These are phyloP conservation scores for Colletotrichum graminicola DNA, from an alignment of 2,329 filamentous ascomycete genomes.

Conservation along the genomic window DNA sequence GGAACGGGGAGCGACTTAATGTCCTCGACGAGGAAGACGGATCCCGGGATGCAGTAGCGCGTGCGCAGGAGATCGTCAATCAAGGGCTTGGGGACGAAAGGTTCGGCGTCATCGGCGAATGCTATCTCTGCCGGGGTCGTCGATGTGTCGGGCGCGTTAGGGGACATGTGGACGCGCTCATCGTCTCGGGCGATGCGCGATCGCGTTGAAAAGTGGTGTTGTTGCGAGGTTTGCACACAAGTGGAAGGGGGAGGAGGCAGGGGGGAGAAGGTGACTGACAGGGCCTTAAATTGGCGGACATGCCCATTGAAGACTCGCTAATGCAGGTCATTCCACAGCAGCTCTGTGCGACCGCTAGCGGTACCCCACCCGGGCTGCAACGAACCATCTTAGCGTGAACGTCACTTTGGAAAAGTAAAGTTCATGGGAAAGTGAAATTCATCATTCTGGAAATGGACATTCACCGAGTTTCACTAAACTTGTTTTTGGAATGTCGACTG, in stretches of 20 bases:
- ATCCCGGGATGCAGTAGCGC: conserved; percentile 59
- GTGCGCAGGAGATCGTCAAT: conserved; percentile 64
- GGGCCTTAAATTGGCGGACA: background rate
- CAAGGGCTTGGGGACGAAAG: conserved; percentile 53
- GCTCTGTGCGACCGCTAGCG: background rate
- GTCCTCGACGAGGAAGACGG: conserved; percentile 64
- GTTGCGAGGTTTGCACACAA: background rate
- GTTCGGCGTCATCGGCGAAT: conserved; percentile 44
- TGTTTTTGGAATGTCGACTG: background rate
- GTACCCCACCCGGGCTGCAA: background rate
- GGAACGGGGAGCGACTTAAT: conserved; percentile 55
- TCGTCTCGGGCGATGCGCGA: conserved; percentile 15
- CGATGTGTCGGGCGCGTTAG: conserved; percentile 31
- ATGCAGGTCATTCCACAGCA: conserved; percentile 4
- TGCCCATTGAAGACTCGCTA: conserved; percentile 17
- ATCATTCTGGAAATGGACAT: background rate
- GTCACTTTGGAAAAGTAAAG: background rate
- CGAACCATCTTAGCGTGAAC: too few relatives aligned
- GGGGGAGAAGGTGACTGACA: background rate
- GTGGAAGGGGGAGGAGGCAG: background rate
- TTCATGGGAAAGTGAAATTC: background rate
- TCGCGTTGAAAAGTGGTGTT: conserved; percentile 19
- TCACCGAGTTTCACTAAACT: accelerated
- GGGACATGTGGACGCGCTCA: conserved; percentile 39
- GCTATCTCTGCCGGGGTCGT: conserved; percentile 33